phyloP scores from a whole-genome alignment of 1,284 basidiomycete species.

The Salmacisia buchloeana region DNA sequence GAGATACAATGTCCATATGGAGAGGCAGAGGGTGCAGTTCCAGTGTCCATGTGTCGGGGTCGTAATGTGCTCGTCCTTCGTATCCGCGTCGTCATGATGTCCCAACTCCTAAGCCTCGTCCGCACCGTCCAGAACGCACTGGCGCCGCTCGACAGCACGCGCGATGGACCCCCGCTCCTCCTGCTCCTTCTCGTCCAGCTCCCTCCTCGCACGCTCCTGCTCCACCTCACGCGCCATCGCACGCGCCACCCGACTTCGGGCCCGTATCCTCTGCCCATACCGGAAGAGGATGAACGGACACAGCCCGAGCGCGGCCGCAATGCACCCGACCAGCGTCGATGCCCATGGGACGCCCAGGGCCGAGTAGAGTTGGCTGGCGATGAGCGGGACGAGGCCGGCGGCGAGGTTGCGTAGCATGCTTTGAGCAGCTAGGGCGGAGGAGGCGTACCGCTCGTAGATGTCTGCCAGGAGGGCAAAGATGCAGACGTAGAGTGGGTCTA shows the following conservation, averaged over 20 bases:
- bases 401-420: conserved; percentile 31
- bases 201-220: conserved; percentile 17
- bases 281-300: conserved; percentile 41
- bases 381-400: conserved; percentile 29
- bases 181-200: conserved; percentile 16
- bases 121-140: no score
- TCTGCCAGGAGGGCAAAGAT: conserved; percentile 32
- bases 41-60: no score
- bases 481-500: conserved; percentile 13
- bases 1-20: no score
- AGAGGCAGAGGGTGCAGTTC: no score
- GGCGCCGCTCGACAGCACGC: no score
- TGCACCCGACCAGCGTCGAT: conserved; percentile 37
- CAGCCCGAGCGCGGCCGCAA: conserved; percentile 32
- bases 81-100: no score
- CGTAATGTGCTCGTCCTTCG: no score
- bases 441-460: conserved; percentile 46
- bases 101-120: no score
- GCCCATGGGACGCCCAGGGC: conserved; percentile 37
- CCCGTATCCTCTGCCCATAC: conserved; percentile 38
- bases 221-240: conserved; percentile 28
- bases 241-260: conserved; percentile 24
- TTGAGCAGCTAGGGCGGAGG: conserved; percentile 37
- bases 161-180: no score
- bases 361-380: conserved; percentile 30